Evolutionary conservation across 768 basidiomycete genomes (phyloP).

Genomic region (Tulasnella sp.): DNA sequence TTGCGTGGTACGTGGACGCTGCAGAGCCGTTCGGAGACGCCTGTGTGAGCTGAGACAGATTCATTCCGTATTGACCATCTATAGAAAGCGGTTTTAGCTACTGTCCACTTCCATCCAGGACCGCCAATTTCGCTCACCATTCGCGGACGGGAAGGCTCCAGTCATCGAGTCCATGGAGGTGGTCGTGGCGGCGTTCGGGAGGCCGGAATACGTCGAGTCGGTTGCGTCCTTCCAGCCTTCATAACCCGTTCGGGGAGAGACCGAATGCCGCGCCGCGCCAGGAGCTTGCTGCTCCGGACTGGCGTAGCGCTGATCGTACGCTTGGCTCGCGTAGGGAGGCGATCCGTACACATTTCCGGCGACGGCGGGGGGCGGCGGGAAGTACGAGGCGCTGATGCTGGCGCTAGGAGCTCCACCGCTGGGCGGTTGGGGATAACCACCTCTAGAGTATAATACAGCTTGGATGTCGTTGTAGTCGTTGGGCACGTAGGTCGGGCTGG

Average conservation of each 20-base stretch:
- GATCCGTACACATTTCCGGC: conserved; percentile 6
- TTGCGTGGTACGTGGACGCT: conserved; percentile 1
- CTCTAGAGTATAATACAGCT: conserved; percentile 11
- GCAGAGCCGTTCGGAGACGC: background rate
- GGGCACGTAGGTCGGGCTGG: conserved; percentile 25
- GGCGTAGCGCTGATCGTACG: background rate
- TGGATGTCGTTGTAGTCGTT: conserved; percentile 23
- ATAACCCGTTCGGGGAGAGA: conserved; percentile 17
- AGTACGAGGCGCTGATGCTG: background rate
- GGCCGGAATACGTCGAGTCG: background rate
- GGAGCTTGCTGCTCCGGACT: background rate
- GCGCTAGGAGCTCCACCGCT: background rate
- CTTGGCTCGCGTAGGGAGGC: background rate
- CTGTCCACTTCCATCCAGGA: background rate
- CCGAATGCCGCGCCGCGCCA: conserved; percentile 8
- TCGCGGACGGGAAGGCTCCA: background rate
- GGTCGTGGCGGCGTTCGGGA: background rate
- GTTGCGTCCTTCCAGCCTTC: conserved; percentile 22
- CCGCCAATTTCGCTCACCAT: background rate
- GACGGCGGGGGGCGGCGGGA: background rate
- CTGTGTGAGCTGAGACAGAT: conserved; percentile 2
- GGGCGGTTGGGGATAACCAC: conserved; percentile 13
- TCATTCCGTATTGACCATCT: conserved; percentile 7
- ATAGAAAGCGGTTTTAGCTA: background rate
- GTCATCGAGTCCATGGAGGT: conserved; percentile 9